Evolutionary conservation across 768 basidiomycete species (phyloP), one percentile per base, ranked within the genome.

Genomic region (Pilatotrama ljubarskyi): DNA sequence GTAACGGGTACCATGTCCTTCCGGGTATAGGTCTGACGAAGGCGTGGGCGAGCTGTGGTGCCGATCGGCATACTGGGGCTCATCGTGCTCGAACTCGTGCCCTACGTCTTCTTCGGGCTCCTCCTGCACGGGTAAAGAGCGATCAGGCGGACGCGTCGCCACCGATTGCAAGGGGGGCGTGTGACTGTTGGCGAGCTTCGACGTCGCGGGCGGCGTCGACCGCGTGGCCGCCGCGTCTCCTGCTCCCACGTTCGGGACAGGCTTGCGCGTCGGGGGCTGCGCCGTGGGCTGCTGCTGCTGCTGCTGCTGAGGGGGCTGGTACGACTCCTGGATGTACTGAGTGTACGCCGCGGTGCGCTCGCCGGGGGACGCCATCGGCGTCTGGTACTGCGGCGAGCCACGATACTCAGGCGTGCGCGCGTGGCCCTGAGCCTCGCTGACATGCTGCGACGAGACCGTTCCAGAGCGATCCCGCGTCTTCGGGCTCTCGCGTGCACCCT

Each of bases 121-220:
- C 69, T 91, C 89, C 70, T 91, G 89, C 2, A 90, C 81, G 18
- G 89, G 89, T 24, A 91, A 77, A 15, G 88, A 88, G 35, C 87
- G 79, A 70, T 90, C 88, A 1, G 89, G 84, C 20, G 84, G 84
- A 20, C 86, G 83, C 5, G 80, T 76, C 46, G 59, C 76, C 69
- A 69, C 71, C 65, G 81, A 77, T 66, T 84, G 85, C 53, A 80
- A 62, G 17, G 86, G 84, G 0, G 85, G 82, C 0, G 85, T 84
- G 64, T 84, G 82, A 42, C 75, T 82, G 25, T 78, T 54, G 32
- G 62, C 62, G 58, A 78, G 71, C 62, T 76, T 72, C 68, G 73
- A 69, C 41, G 59, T 65, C 0, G 72, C 71, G 29, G 78, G 76
- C 20, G 78, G 78, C 0, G 77, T 68, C 38, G 59, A 38, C n/a